Evolutionary conservation across 169 alveolate genomes (phyloP).

Genomic region (Cryptosporidium tyzzeri): DNA sequence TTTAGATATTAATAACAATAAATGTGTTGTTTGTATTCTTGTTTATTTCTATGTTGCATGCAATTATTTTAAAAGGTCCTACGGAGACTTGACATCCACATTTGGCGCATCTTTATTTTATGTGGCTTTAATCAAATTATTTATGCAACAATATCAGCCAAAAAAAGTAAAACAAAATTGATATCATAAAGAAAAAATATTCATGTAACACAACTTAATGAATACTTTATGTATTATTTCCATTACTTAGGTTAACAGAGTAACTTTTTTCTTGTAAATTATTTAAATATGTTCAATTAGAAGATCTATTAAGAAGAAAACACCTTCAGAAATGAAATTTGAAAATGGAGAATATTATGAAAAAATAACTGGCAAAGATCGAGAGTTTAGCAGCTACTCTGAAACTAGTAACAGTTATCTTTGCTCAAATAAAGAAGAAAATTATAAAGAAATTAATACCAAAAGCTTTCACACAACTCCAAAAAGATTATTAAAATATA

Average conservation of each 20-base stretch:
- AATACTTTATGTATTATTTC: neutral
- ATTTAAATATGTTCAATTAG: constrained; percentile 4
- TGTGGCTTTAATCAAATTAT: constrained; percentile 29
- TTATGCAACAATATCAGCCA: neutral
- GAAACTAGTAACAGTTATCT: neutral
- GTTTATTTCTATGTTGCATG: neutral
- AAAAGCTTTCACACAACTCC: constrained; percentile 45
- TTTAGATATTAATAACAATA: neutral
- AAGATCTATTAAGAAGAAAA: constrained; percentile 9
- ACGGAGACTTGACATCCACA: constrained; percentile 70
- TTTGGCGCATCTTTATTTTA: constrained; percentile 63
- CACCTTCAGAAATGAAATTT: constrained; percentile 9
- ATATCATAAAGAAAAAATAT: neutral
- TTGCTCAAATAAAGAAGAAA: constrained; percentile 1
- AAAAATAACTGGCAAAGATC: neutral
- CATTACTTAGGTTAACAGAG: constrained; percentile 1
- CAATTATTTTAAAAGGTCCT: constrained; percentile 17
- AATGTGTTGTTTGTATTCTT: neutral
- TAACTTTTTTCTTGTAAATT: neutral
- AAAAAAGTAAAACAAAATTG: neutral
- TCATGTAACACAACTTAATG: neutral
- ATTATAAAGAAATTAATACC: neutral
- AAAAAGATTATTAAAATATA: constrained; percentile 3
- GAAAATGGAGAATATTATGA: neutral
- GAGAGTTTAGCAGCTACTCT: neutral